Base-by-base conservation (phyloP, 805 yeast genomes). In the Saturnispora halmiae region DNA sequence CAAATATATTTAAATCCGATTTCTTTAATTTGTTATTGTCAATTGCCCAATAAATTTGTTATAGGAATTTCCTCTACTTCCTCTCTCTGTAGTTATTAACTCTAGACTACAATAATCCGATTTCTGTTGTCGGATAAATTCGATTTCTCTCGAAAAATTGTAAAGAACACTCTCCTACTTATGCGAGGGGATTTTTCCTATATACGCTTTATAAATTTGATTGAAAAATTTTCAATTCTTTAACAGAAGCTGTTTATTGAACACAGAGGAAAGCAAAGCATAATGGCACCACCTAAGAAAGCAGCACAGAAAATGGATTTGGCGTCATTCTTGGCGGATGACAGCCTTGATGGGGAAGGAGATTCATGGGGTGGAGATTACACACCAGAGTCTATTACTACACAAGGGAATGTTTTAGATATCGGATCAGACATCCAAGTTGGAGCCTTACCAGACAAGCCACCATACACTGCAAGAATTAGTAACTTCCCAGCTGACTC, bases 401-500 rank as follows among this genome's bases (percentile, higher is more conserved):
- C 44, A 30, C 36, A 43, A 34, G 39, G 39, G 16, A 41, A 41
- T 18, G 35, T 38, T 18, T 19, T 27, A 25, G 42, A 47, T 19
- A 20, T 40, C 16, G 43, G 44, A 18, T 19, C 38, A 2, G 38
- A 30, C 21, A 40, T 40, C 34, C 21, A 33, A 41, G 28, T 27
- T 6, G 34, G 47, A 26, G 46, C 47, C 20, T 31, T 92, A 46
- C 99, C 99, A 34, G 90, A 86, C 53, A 72, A 66, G 39, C 87
- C 96, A 15, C 99, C 99, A 41, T 92, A 64, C 71, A 81, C 83
- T 54, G 96, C 95, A n/a, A 77, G 85, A 59, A 71, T 90, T 50
- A 75, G 76, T 58, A 87, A 88, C 65, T 74, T 92, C 56, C 85
- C 95, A 45, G 88, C 82, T 44, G 94, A 83, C 44, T 73, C 75